A percentile compares a stretch with the other conserved stretches of the same genome.
Evolutionary conservation across 805 yeast species (phyloP).

Genomic region (Saccharomycopsis javanensis): DNA sequence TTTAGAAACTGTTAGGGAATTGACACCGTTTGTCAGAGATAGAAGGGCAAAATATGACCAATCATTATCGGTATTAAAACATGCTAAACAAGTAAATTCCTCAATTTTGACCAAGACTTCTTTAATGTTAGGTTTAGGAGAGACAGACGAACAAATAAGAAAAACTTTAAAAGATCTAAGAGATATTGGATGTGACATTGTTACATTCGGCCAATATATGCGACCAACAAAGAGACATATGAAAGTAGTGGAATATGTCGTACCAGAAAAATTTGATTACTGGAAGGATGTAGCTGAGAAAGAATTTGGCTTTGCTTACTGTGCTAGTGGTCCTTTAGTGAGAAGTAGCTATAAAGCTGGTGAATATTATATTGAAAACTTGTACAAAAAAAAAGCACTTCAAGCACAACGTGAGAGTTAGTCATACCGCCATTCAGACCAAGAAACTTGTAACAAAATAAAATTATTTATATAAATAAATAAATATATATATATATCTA

Average conservation of each 20-base stretch:
- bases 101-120: slow-evolving; percentile 84
- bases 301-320: slow-evolving; percentile 86
- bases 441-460: too few relatives aligned
- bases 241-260: slow-evolving; percentile 93
- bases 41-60: slow-evolving; percentile 94
- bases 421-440: too few relatives aligned
- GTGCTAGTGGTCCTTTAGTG: slow-evolving; percentile 96
- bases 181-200: slow-evolving; percentile 75
- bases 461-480: too few relatives aligned
- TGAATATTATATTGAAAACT: slow-evolving; percentile 92
- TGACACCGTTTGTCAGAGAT: slow-evolving; percentile 93
- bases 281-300: slow-evolving; percentile 79
- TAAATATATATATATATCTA: too few relatives aligned
- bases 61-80: slow-evolving; percentile 62
- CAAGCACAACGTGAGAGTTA: not conserved
- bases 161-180: slow-evolving; percentile 72
- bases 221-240: slow-evolving; percentile 97
- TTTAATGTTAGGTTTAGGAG: slow-evolving; percentile 94
- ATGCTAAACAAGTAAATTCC: slow-evolving; percentile 74
- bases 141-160: slow-evolving; percentile 79
- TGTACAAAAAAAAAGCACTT: slow-evolving; percentile 53
- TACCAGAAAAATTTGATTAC: slow-evolving; percentile 87
- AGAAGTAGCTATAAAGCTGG: slow-evolving; percentile 98
- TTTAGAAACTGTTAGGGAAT: slow-evolving; percentile 88
- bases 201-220: slow-evolving; percentile 98